Conservation (phyloP, 208 protist genomes). For the Herpetomonas muscarum region DNA sequence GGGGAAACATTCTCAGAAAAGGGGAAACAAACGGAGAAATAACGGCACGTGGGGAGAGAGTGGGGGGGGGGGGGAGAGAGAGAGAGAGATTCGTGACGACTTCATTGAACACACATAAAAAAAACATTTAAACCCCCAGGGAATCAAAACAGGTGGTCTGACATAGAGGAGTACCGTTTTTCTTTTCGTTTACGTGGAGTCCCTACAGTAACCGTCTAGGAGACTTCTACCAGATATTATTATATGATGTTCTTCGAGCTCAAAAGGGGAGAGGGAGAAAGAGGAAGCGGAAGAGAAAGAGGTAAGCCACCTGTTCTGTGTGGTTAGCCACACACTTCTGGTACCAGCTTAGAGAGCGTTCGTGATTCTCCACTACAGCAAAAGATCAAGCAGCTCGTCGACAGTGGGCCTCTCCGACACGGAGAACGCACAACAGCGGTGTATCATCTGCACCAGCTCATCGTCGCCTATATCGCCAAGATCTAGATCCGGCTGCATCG, state of each 20-base stretch:
- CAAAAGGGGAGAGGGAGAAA: not conserved
- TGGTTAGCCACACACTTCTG: too few species aligned
- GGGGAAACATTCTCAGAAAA: not conserved
- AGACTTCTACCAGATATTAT: too few species aligned
- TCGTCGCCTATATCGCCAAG: constrained; percentile 25
- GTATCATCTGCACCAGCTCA: constrained; percentile 36
- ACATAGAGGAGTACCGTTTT: too few species aligned
- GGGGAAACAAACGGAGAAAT: constrained; percentile 7
- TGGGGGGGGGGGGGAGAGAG: not conserved
- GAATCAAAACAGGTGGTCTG: too few species aligned
- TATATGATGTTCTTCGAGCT: constrained; percentile 2
- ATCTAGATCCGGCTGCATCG: constrained; percentile 38
- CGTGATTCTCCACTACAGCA: constrained; percentile 18
- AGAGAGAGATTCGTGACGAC: not conserved
- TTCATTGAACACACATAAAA: constrained; percentile 5
- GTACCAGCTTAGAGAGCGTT: not conserved
- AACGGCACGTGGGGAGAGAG: not conserved
- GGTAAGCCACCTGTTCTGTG: not conserved
- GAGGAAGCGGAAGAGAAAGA: constrained; percentile 1
- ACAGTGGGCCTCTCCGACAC: constrained; percentile 35
- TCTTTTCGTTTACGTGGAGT: too few species aligned
- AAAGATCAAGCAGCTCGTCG: constrained; percentile 34
- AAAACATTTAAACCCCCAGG: too few species aligned
- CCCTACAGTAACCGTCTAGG: too few species aligned
- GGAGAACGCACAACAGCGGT: constrained; percentile 40